These are phyloP conservation scores for Lasiosphaeris hirsuta DNA, from an alignment of 495 filamentous ascomycete genomes.

Conservation along the genomic window DNA sequence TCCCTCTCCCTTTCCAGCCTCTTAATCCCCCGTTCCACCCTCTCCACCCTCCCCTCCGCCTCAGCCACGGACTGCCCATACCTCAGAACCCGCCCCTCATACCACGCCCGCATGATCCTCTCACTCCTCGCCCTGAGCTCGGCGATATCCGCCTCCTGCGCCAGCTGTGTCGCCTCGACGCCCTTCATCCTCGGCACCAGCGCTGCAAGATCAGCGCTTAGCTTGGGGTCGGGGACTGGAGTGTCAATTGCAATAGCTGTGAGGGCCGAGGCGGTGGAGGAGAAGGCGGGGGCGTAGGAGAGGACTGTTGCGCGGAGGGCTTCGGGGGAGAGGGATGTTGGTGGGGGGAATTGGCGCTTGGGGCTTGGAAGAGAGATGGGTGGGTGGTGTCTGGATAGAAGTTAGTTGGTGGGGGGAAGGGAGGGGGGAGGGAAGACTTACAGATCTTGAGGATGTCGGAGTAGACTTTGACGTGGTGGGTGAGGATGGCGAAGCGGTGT, in stretches of 20 bases:
- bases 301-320: slow-evolving; percentile 66
- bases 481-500: slow-evolving; percentile 39
- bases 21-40: slow-evolving; percentile 62
- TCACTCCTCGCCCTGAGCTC: slow-evolving; percentile 72
- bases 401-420: slow-evolving; percentile 8
- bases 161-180: slow-evolving; percentile 61
- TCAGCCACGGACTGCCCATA: slow-evolving; percentile 71
- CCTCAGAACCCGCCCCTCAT: slow-evolving; percentile 66
- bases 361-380: slow-evolving; percentile 46
- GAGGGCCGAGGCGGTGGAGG: slow-evolving; percentile 71
- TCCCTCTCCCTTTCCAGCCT: slow-evolving; percentile 48
- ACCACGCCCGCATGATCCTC: slow-evolving; percentile 71
- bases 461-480: slow-evolving; percentile 43
- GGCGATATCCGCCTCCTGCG: slow-evolving; percentile 69
- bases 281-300: slow-evolving; percentile 69
- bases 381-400: slow-evolving; percentile 38
- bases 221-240: slow-evolving; percentile 65
- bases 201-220: slow-evolving; percentile 63
- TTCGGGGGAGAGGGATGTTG: slow-evolving; percentile 41
- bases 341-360: slow-evolving; percentile 29
- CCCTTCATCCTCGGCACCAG: slow-evolving; percentile 68
- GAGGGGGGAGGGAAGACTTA: slow-evolving; percentile 19
- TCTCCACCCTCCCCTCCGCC: slow-evolving; percentile 65
- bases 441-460: slow-evolving; percentile 49
- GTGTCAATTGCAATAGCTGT: slow-evolving; percentile 71